These are phyloP conservation scores for Lactarius hatsudake DNA, from an alignment of 768 basidiomycete genomes.

Conservation along the genomic window DNA sequence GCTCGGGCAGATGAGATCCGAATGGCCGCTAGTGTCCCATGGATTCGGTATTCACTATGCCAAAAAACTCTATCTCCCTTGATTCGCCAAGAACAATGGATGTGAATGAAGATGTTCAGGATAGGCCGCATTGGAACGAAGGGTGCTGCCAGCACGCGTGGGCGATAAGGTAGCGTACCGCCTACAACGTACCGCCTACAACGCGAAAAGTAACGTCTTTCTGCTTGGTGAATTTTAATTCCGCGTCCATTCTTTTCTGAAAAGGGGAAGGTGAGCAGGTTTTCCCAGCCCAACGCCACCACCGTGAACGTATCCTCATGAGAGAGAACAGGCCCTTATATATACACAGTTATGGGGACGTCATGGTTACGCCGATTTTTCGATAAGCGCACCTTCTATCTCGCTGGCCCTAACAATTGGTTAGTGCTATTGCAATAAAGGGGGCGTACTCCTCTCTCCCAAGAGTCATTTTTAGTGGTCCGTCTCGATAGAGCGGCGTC, in stretches of 20 bases:
- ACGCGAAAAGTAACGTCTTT: constrained; percentile 13
- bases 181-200: constrained; percentile 9
- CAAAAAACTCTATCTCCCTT: constrained; percentile 3
- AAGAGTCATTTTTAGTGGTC: neutral
- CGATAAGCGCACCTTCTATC: constrained; percentile 5
- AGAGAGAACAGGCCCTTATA: constrained; percentile 6
- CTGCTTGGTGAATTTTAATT: constrained; percentile 9
- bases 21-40: neutral
- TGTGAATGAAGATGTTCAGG: constrained; percentile 5
- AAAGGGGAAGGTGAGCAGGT: neutral
- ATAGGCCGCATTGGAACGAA: constrained; percentile 17
- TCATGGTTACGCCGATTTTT: neutral
- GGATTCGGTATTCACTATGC: neutral
- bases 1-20: neutral
- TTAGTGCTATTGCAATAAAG: constrained; percentile 8
- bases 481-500: neutral
- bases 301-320: constrained; percentile 6
- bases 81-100: constrained; percentile 7
- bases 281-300: neutral
- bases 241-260: neutral
- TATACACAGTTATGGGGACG: neutral
- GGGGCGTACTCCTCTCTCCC: constrained; percentile 7
- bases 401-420: constrained; percentile 8
- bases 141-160: neutral
- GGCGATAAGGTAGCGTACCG: neutral